Conservation (phyloP, 2,329 filamentous ascomycete genomes). For the Fusarium foetens region DNA sequence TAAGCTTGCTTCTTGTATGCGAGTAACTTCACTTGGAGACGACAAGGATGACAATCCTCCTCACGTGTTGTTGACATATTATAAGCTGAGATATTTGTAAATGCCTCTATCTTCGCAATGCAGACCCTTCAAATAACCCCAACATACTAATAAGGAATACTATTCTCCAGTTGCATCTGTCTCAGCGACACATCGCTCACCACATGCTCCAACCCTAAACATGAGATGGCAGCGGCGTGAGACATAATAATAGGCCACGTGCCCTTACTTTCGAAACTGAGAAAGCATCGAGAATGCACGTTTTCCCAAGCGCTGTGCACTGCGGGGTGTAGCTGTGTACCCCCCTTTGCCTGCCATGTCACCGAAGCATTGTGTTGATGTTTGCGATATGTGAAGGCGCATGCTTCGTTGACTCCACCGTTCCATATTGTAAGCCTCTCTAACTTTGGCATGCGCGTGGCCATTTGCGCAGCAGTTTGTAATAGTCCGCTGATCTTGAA, state of each 20-base stretch:
- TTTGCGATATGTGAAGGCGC: slow-evolving; percentile 10
- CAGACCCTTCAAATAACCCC: no score
- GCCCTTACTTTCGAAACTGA: neutral
- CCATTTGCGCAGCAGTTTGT: neutral
- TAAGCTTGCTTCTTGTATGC: neutral
- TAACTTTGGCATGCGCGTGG: slow-evolving; percentile 16
- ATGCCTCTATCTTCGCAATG: no score
- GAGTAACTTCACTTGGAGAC: neutral
- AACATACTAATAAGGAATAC: neutral
- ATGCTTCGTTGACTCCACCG: neutral
- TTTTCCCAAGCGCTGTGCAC: neutral
- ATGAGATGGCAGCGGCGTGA: slow-evolving; percentile 22
- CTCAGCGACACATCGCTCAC: slow-evolving; percentile 6
- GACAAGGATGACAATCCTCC: neutral
- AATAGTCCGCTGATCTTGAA: neutral
- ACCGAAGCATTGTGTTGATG: neutral
- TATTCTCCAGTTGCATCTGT: slow-evolving; percentile 24
- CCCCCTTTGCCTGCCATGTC: slow-evolving; percentile 15
- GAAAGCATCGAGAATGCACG: neutral
- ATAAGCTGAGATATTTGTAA: neutral
- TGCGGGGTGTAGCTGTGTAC: neutral
- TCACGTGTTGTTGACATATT: neutral
- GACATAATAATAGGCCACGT: slow-evolving; percentile 3
- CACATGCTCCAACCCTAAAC: slow-evolving; percentile 15
- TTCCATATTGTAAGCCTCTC: slow-evolving; percentile 16